Percentiles rank a stretch among this genome's conserved stretches.
phyloP scores from a whole-genome alignment of 768 basidiomycete genomes.

The Holtermannia corniformis region DNA sequence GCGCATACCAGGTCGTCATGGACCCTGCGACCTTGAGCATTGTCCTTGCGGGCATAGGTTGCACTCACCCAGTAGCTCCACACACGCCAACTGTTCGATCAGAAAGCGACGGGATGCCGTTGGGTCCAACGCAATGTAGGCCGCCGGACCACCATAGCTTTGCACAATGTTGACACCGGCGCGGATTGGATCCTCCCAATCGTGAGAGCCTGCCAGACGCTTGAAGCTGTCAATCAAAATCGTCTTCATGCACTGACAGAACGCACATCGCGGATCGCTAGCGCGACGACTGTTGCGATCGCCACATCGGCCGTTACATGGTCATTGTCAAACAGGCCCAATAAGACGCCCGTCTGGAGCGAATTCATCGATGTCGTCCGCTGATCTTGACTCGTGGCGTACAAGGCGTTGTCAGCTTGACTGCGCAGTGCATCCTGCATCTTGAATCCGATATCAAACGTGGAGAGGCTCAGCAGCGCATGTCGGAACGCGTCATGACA shows the following conservation, averaged over 20 bases:
- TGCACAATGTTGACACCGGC: conserved; percentile 5
- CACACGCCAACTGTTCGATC: conserved; percentile 18
- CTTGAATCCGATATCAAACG: conserved; percentile 18
- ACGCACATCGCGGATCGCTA: conserved; percentile 23
- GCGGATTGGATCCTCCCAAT: conserved; percentile 13
- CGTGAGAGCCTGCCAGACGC: conserved; percentile 12
- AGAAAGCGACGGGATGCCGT: conserved; percentile 12
- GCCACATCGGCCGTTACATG: conserved; percentile 10
- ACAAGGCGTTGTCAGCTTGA: conserved; percentile 9
- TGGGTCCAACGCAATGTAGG: conserved; percentile 3
- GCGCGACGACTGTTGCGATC: conserved; percentile 6
- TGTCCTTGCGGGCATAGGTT: not conserved
- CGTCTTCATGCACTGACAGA: not conserved
- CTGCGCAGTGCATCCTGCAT: not conserved
- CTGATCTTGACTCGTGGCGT: conserved; percentile 7
- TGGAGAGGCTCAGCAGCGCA: conserved; percentile 13
- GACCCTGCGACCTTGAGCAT: not conserved
- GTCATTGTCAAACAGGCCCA: conserved; percentile 3
- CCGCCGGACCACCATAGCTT: conserved; percentile 10
- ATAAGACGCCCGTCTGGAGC: conserved; percentile 1
- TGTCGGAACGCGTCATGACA: conserved; percentile 17
- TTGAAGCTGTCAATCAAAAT: not conserved
- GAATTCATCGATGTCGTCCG: conserved; percentile 6
- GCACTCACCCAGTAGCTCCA: conserved; percentile 20
- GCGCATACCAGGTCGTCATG: conserved; percentile 4